A percentile compares a stretch with the other conserved stretches of the same genome.
These are phyloP conservation scores for Irpex rosettiformis DNA, from an alignment of 1,284 basidiomycete genomes.

Conservation along the genomic window DNA sequence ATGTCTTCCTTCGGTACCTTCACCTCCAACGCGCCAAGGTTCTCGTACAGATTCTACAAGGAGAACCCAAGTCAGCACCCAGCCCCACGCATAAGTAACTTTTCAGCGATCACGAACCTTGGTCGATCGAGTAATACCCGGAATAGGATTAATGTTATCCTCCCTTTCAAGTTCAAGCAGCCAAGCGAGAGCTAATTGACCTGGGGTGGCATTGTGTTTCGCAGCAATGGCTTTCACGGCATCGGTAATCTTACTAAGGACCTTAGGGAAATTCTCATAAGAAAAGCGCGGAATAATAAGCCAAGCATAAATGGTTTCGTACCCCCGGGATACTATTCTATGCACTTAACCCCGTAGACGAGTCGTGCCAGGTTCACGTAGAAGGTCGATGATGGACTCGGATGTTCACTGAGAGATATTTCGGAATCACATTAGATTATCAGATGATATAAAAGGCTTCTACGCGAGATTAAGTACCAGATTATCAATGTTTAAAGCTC, in stretches of 20 bases:
- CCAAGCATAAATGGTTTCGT: slow-evolving; percentile 46
- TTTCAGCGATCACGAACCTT: neutral
- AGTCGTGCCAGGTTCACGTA: no score
- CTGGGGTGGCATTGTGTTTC: slow-evolving; percentile 28
- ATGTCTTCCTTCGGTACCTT: neutral
- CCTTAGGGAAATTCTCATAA: slow-evolving; percentile 37
- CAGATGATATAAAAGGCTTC: no score
- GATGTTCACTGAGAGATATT: no score
- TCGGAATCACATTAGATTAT: no score
- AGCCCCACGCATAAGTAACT: neutral
- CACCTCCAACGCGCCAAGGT: slow-evolving; percentile 1
- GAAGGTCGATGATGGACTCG: no score
- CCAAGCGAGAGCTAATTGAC: slow-evolving; percentile 41
- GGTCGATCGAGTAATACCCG: slow-evolving; percentile 22
- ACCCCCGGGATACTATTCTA: no score
- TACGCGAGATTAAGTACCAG: no score
- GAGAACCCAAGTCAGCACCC: neutral
- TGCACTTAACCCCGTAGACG: no score
- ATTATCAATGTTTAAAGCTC: no score
- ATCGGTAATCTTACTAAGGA: slow-evolving; percentile 34
- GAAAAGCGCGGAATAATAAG: slow-evolving; percentile 28
- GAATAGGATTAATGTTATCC: slow-evolving; percentile 32
- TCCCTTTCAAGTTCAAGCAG: slow-evolving; percentile 32
- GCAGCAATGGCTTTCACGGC: slow-evolving; percentile 28
- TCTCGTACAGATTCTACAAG: slow-evolving; percentile 4